phyloP scores from a whole-genome alignment of 441 rosid genomes.

The Populus hybrid region DNA sequence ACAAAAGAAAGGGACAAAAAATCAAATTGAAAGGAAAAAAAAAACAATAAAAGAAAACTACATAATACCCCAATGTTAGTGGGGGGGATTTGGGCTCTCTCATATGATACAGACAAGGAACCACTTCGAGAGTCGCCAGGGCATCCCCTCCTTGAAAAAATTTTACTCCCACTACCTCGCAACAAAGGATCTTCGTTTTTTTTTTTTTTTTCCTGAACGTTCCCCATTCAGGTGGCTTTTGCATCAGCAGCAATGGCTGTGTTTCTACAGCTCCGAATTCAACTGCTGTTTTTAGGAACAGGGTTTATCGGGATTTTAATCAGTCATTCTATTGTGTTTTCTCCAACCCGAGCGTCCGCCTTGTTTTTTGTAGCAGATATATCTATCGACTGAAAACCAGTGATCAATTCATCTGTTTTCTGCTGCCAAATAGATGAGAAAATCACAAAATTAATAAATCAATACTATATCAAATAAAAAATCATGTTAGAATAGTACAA shows the following conservation, averaged over 20 bases:
- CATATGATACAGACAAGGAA: background rate
- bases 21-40: background rate
- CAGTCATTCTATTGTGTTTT: background rate
- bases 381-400: conserved; percentile 8
- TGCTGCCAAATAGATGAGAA: background rate
- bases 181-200: background rate
- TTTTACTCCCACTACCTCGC: background rate
- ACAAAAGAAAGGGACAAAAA: background rate
- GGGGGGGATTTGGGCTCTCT: background rate
- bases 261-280: background rate
- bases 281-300: background rate
- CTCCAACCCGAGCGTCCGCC: background rate
- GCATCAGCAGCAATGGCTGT: background rate
- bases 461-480: background rate
- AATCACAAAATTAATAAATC: background rate
- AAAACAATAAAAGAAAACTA: background rate
- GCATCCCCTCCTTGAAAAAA: background rate
- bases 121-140: background rate
- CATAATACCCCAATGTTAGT: background rate
- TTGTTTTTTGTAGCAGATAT: background rate
- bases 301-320: background rate
- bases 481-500: background rate
- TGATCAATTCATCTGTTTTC: conserved; percentile 13
- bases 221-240: background rate
- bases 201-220: background rate